Evolutionary conservation across 2,329 filamentous ascomycete species (phyloP).

Genomic region (Pseudogymnoascus sp.): DNA sequence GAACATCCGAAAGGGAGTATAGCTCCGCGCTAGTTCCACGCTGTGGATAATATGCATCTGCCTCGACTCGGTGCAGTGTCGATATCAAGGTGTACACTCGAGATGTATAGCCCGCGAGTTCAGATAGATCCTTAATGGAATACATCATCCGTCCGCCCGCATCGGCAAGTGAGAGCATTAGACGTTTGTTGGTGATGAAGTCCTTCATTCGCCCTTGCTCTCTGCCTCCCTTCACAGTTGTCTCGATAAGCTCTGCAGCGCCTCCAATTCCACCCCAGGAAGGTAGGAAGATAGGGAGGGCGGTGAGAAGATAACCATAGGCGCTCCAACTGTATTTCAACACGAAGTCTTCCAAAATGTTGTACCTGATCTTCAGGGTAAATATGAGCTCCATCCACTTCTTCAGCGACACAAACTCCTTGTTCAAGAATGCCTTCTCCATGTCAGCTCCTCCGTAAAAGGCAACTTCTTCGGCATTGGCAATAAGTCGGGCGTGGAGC

Average conservation of each 20-base stretch:
- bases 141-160: conserved; percentile 99
- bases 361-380: conserved; percentile 94
- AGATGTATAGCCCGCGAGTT: conserved; percentile 91
- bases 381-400: conserved; percentile 99
- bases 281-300: conserved; percentile 86
- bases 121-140: conserved; percentile 94
- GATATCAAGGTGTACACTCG: conserved; percentile 93
- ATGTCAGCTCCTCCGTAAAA: conserved; percentile 96
- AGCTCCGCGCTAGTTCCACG: conserved; percentile 63
- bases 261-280: conserved; percentile 85
- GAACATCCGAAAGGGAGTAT: conserved; percentile 82
- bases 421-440: conserved; percentile 86
- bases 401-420: conserved; percentile 86
- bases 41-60: conserved; percentile 71
- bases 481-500: conserved; percentile 82
- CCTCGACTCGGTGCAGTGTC: conserved; percentile 87
- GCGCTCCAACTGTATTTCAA: conserved; percentile 98
- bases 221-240: conserved; percentile 44
- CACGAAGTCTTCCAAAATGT: conserved; percentile 97
- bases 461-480: conserved; percentile 94
- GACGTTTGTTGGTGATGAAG: conserved; percentile 96
- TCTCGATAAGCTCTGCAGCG: conserved; percentile 54
- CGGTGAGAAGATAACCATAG: conserved; percentile 89
- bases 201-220: conserved; percentile 91
- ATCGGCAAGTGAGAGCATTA: conserved; percentile 95